Conservation (phyloP, 352 stramenopile genomes). For the Phytophthora rubi region DNA sequence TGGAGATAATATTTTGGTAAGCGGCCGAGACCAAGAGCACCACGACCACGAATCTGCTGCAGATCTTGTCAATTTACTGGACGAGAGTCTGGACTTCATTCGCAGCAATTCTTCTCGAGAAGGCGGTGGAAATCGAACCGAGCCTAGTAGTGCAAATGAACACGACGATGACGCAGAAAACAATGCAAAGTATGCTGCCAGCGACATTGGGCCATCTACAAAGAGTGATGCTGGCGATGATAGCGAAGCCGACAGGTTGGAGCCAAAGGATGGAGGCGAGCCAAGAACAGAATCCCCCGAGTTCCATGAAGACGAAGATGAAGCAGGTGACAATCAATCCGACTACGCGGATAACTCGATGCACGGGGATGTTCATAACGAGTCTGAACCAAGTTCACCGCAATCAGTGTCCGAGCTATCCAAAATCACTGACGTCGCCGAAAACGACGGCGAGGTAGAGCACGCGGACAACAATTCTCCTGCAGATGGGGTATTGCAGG, state of each 20-base stretch:
- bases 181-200: constrained; percentile 8
- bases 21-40: background rate
- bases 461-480: background rate
- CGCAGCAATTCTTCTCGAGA: constrained; percentile 11
- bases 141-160: constrained; percentile 14
- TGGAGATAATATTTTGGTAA: background rate
- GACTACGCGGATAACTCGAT: constrained; percentile 15
- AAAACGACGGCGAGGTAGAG: constrained; percentile 1
- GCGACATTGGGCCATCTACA: background rate
- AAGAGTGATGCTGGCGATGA: constrained; percentile 2
- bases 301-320: background rate
- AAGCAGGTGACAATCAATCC: constrained; percentile 23
- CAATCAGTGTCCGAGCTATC: background rate
- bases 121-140: background rate
- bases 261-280: constrained; percentile 11
- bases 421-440: background rate
- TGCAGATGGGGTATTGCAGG: background rate
- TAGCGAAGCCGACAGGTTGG: background rate
- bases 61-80: constrained; percentile 65
- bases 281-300: background rate
- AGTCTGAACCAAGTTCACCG: background rate
- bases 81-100: constrained; percentile 59
- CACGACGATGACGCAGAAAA: constrained; percentile 11
- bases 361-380: background rate
- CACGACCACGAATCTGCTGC: constrained; percentile 23